Conservation (phyloP, 371 early-diverging fungal species). For the Mucor sp. region DNA sequence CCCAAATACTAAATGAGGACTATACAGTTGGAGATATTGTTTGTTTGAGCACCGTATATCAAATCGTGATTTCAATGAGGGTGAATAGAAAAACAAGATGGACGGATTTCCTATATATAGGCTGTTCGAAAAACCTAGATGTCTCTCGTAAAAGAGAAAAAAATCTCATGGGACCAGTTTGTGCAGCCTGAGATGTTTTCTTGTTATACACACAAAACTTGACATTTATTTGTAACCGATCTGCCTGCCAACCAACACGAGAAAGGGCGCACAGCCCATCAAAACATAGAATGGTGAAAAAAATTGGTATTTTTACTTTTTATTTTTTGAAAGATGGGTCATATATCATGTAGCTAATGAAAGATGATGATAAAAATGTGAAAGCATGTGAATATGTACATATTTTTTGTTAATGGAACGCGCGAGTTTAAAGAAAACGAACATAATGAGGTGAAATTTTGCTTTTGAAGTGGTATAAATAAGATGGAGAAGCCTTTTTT, state of each 20-base stretch:
- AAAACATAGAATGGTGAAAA: neutral
- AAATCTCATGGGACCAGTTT: neutral
- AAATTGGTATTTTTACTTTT: neutral
- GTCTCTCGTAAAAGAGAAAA: neutral
- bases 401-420: neutral
- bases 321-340: neutral
- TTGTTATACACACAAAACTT: slow-evolving; percentile 1
- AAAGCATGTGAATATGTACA: neutral
- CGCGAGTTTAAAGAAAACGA: neutral
- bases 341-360: neutral
- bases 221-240: slow-evolving; percentile 3
- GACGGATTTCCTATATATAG: neutral
- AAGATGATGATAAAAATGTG: neutral
- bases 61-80: neutral
- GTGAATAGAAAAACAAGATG: neutral
- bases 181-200: neutral
- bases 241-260: neutral
- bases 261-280: neutral
- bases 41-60: neutral
- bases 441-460: neutral
- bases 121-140: too few species aligned
- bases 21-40: neutral
- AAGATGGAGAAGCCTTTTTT: neutral
- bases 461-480: neutral
- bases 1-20: neutral